phyloP scores from a whole-genome alignment of 768 basidiomycete species.

The Lactarius quietus region DNA sequence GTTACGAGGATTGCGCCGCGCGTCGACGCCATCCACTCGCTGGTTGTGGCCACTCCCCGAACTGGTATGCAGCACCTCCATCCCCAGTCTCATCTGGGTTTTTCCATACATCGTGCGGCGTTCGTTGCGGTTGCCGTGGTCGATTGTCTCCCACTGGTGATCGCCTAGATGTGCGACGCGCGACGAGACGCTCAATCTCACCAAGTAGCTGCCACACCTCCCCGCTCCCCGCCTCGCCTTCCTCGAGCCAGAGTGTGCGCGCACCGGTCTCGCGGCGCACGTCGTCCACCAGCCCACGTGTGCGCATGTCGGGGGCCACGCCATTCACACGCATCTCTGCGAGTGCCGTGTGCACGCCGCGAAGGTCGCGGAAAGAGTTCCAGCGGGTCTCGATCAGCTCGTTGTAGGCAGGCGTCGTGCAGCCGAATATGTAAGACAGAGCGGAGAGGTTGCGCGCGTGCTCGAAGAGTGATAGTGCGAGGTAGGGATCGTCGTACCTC shows the following conservation, averaged over 20 bases:
- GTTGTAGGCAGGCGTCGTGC: slow-evolving; percentile 84
- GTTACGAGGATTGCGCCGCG: slow-evolving; percentile 7
- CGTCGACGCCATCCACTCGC: slow-evolving; percentile 1
- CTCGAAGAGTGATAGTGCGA: slow-evolving; percentile 79
- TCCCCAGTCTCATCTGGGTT: slow-evolving; percentile 15
- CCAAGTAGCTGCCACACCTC: slow-evolving; percentile 50
- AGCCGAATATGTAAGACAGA: slow-evolving; percentile 84
- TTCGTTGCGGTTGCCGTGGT: not conserved
- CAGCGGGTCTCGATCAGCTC: slow-evolving; percentile 85
- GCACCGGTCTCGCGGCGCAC: slow-evolving; percentile 62
- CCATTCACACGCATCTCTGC: slow-evolving; percentile 84
- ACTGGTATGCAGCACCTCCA: slow-evolving; percentile 6
- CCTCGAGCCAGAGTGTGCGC: slow-evolving; percentile 50
- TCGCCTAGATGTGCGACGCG: slow-evolving; percentile 22
- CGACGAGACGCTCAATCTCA: slow-evolving; percentile 47
- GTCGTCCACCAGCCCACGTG: slow-evolving; percentile 56
- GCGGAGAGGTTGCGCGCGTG: slow-evolving; percentile 72
- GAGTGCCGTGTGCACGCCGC: slow-evolving; percentile 66
- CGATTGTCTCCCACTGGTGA: not conserved
- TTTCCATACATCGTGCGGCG: slow-evolving; percentile 16
- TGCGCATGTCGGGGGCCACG: slow-evolving; percentile 56
- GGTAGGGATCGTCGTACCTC: slow-evolving; percentile 72
- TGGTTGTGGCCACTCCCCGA: slow-evolving; percentile 19
- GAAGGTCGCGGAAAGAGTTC: slow-evolving; percentile 77
- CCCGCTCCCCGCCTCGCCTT: slow-evolving; percentile 42